Evolutionary conservation across 1,284 basidiomycete genomes (phyloP).

Genomic region (Trichosporon sp.): DNA sequence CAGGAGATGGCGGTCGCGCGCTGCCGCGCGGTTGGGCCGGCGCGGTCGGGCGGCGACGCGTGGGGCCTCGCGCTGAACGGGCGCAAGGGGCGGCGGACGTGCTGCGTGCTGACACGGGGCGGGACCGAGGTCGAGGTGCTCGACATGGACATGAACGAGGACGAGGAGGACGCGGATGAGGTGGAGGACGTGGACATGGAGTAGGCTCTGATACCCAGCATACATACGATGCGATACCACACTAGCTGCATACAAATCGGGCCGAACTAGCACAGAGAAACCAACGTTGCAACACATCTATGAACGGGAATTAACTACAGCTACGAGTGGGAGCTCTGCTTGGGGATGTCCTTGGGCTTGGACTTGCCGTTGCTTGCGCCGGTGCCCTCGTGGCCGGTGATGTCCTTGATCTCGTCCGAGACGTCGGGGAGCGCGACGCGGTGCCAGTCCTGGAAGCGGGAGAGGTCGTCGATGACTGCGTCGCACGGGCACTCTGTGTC

Average conservation of each 20-base stretch:
- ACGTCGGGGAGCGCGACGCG: neutral
- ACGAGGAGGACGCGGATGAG: constrained; percentile 28
- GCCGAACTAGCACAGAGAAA: no score
- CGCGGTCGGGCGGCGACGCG: neutral
- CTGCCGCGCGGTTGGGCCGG: constrained; percentile 15
- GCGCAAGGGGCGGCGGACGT: constrained; percentile 30
- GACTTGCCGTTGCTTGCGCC: neutral
- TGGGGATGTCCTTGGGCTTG: neutral
- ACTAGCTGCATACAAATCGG: neutral
- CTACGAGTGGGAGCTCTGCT: neutral
- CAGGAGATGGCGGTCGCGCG: constrained; percentile 12
- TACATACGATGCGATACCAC: no score
- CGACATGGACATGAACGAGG: constrained; percentile 41
- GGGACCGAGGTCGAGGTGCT: constrained; percentile 33
- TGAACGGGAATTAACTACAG: neutral
- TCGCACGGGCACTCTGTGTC: constrained; percentile 6
- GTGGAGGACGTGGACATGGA: constrained; percentile 21
- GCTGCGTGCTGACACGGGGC: constrained; percentile 32
- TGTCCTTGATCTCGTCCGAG: neutral
- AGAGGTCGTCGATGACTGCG: constrained; percentile 11
- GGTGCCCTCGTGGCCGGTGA: neutral
- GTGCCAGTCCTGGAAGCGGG: constrained; percentile 7
- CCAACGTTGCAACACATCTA: neutral
- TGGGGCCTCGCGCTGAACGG: constrained; percentile 38
- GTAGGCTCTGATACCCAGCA: neutral